Conservation (phyloP, 805 yeast species). For the Pichia gijzeniarum region DNA sequence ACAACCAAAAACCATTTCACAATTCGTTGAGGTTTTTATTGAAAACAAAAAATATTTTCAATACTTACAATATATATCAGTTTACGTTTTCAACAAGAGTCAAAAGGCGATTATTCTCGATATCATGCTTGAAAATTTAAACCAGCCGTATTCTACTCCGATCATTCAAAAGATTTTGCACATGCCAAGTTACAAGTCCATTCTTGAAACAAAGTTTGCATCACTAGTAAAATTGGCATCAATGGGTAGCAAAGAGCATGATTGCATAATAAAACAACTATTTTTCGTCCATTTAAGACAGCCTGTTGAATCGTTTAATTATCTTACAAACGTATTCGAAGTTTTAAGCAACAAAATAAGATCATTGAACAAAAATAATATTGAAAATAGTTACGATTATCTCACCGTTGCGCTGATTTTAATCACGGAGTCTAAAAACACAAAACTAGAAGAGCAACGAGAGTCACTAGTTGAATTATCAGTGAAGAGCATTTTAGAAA, state of each 20-base stretch:
- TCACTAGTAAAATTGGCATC: conserved; percentile 15
- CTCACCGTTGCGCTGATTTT: neutral
- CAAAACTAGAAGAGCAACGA: neutral
- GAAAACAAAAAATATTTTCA: neutral
- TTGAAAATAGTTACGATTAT: neutral
- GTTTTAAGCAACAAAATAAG: conserved; percentile 5
- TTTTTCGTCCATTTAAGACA: conserved; percentile 39
- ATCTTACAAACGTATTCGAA: conserved; percentile 13
- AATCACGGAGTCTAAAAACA: neutral
- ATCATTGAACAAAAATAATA: neutral
- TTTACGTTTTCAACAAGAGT: conserved; percentile 37
- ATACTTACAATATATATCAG: conserved; percentile 34
- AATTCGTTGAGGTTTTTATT: conserved; percentile 15
- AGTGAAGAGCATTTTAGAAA: neutral
- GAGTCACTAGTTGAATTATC: neutral
- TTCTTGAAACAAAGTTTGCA: conserved; percentile 35
- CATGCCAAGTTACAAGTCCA: conserved; percentile 49
- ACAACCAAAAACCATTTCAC: conserved; percentile 34
- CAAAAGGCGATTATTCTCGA: conserved; percentile 31
- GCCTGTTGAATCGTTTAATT: conserved; percentile 16
- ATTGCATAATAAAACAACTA: conserved; percentile 30
- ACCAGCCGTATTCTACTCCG: neutral
- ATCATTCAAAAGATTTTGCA: conserved; percentile 35
- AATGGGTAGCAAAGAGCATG: neutral
- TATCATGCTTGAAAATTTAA: conserved; percentile 13